Base-by-base conservation (phyloP, 2,329 filamentous ascomycete species). In the Trichophyton benhamiae region DNA sequence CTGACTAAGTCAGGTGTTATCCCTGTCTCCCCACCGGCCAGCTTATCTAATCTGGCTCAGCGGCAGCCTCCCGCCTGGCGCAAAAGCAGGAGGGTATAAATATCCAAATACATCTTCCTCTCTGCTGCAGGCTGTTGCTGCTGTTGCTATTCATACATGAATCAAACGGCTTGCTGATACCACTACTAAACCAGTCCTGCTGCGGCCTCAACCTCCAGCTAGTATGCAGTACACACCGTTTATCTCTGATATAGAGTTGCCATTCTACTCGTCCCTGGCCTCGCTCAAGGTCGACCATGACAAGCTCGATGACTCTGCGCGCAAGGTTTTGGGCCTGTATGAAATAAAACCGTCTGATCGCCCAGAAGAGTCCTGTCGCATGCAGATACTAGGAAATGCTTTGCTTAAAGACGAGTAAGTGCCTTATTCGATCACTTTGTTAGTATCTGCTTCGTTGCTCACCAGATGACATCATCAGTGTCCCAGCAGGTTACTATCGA, bases 231-330 rank as follows among this genome's bases (percentile, higher is more conserved):
- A 91, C 75, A 89, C 90, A 63, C 87, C 92, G 0, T 97, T 96
- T 79, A 84, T 87, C 46, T 96, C 92, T 57, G 90, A 96, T 76
- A 91, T 97, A 71, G 94, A 99, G 72, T 81, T 97, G 49, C 89
- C 91, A 52, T 99, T 99, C 76, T 99, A 96, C 73, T 87, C 89
- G 53, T 87, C 90, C 3, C 83, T 99, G n/a, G 94, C 95, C 63
- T 85, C 87, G 4, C 88, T 87, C 66, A 99, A 99, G 77, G 90
- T 99, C 72, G 91, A 97, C 73, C 87, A 95, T 81, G 94, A 96
- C 77, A 96, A 91, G 76, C 88, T 99, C 59, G 89, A 96, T 77
- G 92, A 95, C 74, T 95, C 91, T 8, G 88, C 91, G 25, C 88
- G 92, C 52, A 86, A 87, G 63, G 82, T 97, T 2, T 80, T 95